These are phyloP conservation scores for Plantago elongata DNA, from an alignment of 257 asterid genomes.

Conservation along the genomic window DNA sequence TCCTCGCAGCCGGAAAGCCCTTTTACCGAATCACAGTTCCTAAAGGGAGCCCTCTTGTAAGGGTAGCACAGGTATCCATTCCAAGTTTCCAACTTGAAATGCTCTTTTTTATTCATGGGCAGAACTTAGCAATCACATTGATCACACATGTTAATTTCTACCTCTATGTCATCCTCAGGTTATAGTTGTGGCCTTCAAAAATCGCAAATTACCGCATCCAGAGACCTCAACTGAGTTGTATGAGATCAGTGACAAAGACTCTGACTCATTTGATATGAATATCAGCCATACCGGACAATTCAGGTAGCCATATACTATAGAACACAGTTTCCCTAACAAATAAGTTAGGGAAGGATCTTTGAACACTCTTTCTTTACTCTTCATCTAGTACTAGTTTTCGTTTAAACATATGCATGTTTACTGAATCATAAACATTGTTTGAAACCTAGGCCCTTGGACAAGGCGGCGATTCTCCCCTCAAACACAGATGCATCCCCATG, in stretches of 20 bases:
- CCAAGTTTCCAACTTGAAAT: no score
- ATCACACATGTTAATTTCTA: no score
- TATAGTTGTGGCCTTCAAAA: slow-evolving; percentile 58
- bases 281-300: slow-evolving; percentile 66
- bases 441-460: slow-evolving; percentile 49
- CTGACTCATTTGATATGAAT: slow-evolving; percentile 28
- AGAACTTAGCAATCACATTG: no score
- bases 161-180: slow-evolving; percentile 36
- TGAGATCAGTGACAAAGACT: slow-evolving; percentile 59
- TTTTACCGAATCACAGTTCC: slow-evolving; percentile 61
- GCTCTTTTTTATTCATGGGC: no score
- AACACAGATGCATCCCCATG: slow-evolving; percentile 39
- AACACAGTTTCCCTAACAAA: no score
- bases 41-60: slow-evolving; percentile 54
- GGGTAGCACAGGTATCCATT: slow-evolving; percentile 47
- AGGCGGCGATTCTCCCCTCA: slow-evolving; percentile 45
- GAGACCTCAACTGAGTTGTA: slow-evolving; percentile 45
- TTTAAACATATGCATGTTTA: background rate
- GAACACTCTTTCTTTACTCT: background rate
- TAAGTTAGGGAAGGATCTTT: background rate
- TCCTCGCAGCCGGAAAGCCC: slow-evolving; percentile 47
- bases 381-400: background rate
- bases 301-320: slow-evolving; percentile 32
- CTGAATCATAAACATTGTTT: background rate
- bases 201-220: slow-evolving; percentile 38